Conservation (phyloP, 2,329 filamentous ascomycete genomes). For the Thielaviopsis punctulata region DNA sequence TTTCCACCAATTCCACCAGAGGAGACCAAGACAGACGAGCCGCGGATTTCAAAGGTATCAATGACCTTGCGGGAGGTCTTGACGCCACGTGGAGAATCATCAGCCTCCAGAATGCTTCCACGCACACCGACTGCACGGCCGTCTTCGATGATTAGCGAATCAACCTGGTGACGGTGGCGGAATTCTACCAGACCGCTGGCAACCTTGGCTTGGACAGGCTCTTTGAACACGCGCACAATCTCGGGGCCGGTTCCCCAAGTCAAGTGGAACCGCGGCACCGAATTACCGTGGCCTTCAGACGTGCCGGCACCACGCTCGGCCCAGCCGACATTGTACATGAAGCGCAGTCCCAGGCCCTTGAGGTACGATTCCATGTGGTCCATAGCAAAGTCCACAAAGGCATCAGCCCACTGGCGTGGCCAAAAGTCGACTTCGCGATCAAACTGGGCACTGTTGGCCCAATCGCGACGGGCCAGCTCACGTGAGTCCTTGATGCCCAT, state of each 20-base stretch:
- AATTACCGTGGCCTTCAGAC: slow-evolving; percentile 42
- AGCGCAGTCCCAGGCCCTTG: slow-evolving; percentile 33
- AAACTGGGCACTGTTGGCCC: slow-evolving; percentile 39
- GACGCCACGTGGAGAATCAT: slow-evolving; percentile 32
- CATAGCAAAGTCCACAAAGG: slow-evolving; percentile 44
- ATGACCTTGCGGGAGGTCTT: slow-evolving; percentile 31
- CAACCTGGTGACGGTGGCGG: slow-evolving; percentile 38
- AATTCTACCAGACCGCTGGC: slow-evolving; percentile 36
- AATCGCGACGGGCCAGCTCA: slow-evolving; percentile 40
- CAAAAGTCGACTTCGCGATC: slow-evolving; percentile 39
- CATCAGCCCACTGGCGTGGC: slow-evolving; percentile 44
- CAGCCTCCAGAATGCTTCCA: slow-evolving; percentile 34
- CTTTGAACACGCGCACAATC: slow-evolving; percentile 37
- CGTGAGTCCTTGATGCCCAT: slow-evolving; percentile 41
- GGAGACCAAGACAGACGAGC: slow-evolving; percentile 35
- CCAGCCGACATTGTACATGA: slow-evolving; percentile 40
- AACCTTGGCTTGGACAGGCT: slow-evolving; percentile 36
- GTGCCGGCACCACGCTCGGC: slow-evolving; percentile 40
- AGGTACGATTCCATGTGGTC: slow-evolving; percentile 42
- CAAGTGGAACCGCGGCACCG: slow-evolving; percentile 44
- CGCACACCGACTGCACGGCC: slow-evolving; percentile 36
- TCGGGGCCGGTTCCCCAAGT: slow-evolving; percentile 46
- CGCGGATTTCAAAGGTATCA: slow-evolving; percentile 35
- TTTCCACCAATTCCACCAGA: slow-evolving; percentile 45
- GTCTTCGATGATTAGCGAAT: slow-evolving; percentile 36